These are phyloP conservation scores for Fusarium pseudonygamai DNA, from an alignment of 2,329 filamentous ascomycete genomes.

Conservation along the genomic window DNA sequence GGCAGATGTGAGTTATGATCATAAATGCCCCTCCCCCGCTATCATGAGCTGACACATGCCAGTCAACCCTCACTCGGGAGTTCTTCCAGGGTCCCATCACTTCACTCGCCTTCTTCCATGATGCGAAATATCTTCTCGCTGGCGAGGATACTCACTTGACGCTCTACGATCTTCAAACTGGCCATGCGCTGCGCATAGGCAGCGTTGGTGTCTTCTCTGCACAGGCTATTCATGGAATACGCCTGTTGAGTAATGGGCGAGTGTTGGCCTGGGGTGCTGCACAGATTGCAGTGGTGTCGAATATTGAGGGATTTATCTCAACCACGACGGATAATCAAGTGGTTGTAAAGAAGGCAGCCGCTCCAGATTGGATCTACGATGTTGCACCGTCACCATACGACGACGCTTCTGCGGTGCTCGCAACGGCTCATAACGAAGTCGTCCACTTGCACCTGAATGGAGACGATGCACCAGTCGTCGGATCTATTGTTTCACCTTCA, in stretches of 20 bases:
- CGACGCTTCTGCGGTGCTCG: slow-evolving; percentile 62
- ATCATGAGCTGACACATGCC: slow-evolving; percentile 27
- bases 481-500: slow-evolving; percentile 69
- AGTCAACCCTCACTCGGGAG: slow-evolving; percentile 44
- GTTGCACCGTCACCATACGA: slow-evolving; percentile 62
- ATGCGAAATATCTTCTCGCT: slow-evolving; percentile 58
- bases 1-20: slow-evolving; percentile 23
- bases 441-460: slow-evolving; percentile 58
- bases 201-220: slow-evolving; percentile 66
- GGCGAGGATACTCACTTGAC: slow-evolving; percentile 69
- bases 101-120: slow-evolving; percentile 63
- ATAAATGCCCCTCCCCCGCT: slow-evolving; percentile 42
- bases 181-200: slow-evolving; percentile 48
- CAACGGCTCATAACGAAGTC: slow-evolving; percentile 90
- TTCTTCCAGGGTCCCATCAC: slow-evolving; percentile 66
- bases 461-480: slow-evolving; percentile 52
- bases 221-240: slow-evolving; percentile 80
- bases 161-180: slow-evolving; percentile 57
- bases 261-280: slow-evolving; percentile 77
- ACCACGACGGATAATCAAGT: slow-evolving; percentile 30
- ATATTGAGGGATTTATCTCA: slow-evolving; percentile 41
- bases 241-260: slow-evolving; percentile 49
- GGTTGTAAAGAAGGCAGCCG: slow-evolving; percentile 52
- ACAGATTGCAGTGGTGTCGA: slow-evolving; percentile 55
- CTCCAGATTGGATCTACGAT: slow-evolving; percentile 82